These are phyloP conservation scores for Spiromastix sp. DNA, from an alignment of 2,329 filamentous ascomycete genomes.

Conservation along the genomic window DNA sequence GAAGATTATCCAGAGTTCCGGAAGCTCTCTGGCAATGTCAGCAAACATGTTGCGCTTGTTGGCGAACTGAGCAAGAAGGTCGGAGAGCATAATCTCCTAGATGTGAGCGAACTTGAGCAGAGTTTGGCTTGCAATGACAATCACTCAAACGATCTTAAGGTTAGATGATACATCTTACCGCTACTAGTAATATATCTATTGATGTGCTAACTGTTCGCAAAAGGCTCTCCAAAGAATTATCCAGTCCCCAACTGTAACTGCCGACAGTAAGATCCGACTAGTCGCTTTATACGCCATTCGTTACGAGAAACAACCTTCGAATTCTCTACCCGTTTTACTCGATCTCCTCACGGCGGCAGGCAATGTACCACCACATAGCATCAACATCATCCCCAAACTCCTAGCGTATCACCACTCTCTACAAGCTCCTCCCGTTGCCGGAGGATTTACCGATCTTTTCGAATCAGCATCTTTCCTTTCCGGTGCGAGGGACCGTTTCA, in stretches of 20 bases:
- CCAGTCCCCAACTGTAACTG: constrained; percentile 63
- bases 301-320: constrained; percentile 78
- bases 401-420: constrained; percentile 79
- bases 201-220: background rate
- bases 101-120: constrained; percentile 94
- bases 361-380: constrained; percentile 63
- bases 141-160: constrained; percentile 82
- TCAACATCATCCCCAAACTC: constrained; percentile 71
- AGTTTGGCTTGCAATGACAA: constrained; percentile 96
- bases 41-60: constrained; percentile 94
- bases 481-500: constrained; percentile 76
- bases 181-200: no score
- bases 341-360: constrained; percentile 79
- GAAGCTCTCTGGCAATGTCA: constrained; percentile 93
- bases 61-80: constrained; percentile 86
- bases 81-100: constrained; percentile 74
- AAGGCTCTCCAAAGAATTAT: constrained; percentile 80
- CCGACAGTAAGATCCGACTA: constrained; percentile 76
- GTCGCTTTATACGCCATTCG: constrained; percentile 92
- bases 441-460: constrained; percentile 83
- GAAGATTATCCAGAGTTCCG: constrained; percentile 98
- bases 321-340: constrained; percentile 70
- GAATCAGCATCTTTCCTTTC: constrained; percentile 87
- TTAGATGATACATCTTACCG: constrained; percentile 37
- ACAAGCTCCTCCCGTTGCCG: constrained; percentile 62